A percentile compares a stretch with the other conserved stretches of the same genome.
Evolutionary conservation across 2,329 filamentous ascomycete species (phyloP).

Genomic region (Stagonosporopsis chrysanthemi): DNA sequence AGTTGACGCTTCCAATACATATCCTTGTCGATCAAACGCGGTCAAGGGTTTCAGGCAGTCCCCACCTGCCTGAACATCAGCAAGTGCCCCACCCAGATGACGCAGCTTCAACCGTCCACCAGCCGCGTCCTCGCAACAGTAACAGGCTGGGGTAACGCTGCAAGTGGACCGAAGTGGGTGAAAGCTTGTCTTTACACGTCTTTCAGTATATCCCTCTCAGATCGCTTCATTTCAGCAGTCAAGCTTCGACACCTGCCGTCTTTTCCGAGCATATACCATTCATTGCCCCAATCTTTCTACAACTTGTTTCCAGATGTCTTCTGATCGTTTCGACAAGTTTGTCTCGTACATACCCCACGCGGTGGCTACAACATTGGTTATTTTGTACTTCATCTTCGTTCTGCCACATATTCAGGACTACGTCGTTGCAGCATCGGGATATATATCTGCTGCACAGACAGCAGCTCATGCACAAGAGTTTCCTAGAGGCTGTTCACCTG

Average conservation of each 20-base stretch:
- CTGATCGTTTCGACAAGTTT: constrained; percentile 14
- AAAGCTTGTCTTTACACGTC: constrained; percentile 13
- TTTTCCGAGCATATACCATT: constrained; percentile 17
- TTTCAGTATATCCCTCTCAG: constrained; percentile 6
- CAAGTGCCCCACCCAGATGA: constrained; percentile 11
- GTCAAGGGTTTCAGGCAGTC: constrained; percentile 18
- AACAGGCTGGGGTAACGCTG: constrained; percentile 10
- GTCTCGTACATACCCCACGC: constrained; percentile 17
- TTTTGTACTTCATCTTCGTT: constrained; percentile 17
- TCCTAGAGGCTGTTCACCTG: constrained; percentile 13
- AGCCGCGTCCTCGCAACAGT: constrained; percentile 14
- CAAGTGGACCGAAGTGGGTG: constrained; percentile 10
- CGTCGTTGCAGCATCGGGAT: constrained; percentile 8
- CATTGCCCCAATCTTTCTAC: background rate
- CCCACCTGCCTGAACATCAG: constrained; percentile 18
- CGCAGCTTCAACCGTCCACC: constrained; percentile 11
- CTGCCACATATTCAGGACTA: constrained; percentile 16
- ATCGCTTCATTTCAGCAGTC: constrained; percentile 9
- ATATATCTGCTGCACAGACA: constrained; percentile 15
- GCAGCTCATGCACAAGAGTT: constrained; percentile 20
- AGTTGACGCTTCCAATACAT: constrained; percentile 8
- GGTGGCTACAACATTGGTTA: constrained; percentile 6
- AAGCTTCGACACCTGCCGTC: constrained; percentile 18
- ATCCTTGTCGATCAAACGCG: constrained; percentile 14
- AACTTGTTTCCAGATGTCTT: constrained; percentile 15